Evolutionary conservation across 306 rosid species (phyloP).

Genomic region (Vachellia pachyceras): DNA sequence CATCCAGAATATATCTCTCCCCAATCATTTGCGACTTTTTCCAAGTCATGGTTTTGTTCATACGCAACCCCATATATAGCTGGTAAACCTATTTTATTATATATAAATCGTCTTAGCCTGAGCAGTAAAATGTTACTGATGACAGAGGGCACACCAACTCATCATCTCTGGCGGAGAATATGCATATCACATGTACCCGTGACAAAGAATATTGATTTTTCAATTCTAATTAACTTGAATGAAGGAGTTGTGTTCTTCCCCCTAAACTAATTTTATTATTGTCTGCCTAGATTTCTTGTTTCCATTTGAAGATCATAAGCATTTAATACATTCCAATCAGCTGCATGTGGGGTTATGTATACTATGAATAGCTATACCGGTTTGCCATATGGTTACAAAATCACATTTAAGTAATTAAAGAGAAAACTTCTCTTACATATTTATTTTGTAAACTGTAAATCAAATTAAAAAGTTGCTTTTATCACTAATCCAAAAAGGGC

Average conservation of each 20-base stretch:
- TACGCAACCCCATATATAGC: neutral
- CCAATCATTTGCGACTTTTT: neutral
- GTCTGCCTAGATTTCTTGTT: too few relatives aligned
- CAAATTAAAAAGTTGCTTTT: too few relatives aligned
- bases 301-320: neutral
- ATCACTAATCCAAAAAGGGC: too few relatives aligned
- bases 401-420: too few relatives aligned
- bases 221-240: neutral
- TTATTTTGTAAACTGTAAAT: too few relatives aligned
- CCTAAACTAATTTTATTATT: too few relatives aligned
- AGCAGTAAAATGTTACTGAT: neutral
- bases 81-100: neutral
- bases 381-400: too few relatives aligned
- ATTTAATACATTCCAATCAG: too few relatives aligned
- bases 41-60: neutral
- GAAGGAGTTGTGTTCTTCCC: too few relatives aligned
- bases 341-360: too few relatives aligned
- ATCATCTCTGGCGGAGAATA: neutral
- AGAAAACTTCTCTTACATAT: too few relatives aligned
- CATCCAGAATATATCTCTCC: neutral
- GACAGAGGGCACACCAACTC: neutral
- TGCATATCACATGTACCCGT: neutral
- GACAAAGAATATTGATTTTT: neutral
- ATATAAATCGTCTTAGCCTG: neutral
- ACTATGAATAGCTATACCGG: too few relatives aligned